Evolutionary conservation across 352 stramenopile genomes (phyloP).

Genomic region (Phytophthora palmivora): DNA sequence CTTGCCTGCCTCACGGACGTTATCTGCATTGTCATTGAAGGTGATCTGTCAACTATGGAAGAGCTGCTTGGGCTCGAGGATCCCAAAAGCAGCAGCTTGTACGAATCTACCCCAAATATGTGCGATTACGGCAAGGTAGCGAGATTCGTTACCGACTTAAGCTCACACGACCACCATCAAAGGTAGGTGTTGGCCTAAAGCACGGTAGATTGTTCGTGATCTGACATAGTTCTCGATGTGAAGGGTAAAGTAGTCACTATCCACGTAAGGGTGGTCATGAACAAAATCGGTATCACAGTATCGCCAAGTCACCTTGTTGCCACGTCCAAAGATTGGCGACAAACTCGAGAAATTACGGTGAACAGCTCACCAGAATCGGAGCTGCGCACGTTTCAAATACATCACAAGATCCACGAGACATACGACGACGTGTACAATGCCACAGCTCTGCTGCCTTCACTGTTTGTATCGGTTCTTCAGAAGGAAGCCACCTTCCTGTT

Average conservation of each 20-base stretch:
- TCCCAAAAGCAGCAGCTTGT: slow-evolving; percentile 53
- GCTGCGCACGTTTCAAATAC: slow-evolving; percentile 71
- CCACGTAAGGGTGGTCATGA: slow-evolving; percentile 67
- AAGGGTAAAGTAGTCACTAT: slow-evolving; percentile 67
- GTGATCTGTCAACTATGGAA: slow-evolving; percentile 15
- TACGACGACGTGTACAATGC: slow-evolving; percentile 60
- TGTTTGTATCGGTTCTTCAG: slow-evolving; percentile 74
- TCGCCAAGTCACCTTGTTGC: slow-evolving; percentile 57
- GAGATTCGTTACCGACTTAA: slow-evolving; percentile 74
- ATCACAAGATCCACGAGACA: slow-evolving; percentile 71
- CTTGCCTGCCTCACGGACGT: neutral
- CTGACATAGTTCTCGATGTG: slow-evolving; percentile 3
- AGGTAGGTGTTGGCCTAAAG: slow-evolving; percentile 28
- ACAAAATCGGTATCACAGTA: slow-evolving; percentile 63
- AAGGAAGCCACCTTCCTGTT: slow-evolving; percentile 82
- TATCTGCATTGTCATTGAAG: slow-evolving; percentile 2
- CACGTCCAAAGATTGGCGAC: slow-evolving; percentile 59
- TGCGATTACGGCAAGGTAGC: slow-evolving; percentile 67
- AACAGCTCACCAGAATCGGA: slow-evolving; percentile 55
- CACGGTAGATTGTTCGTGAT: neutral
- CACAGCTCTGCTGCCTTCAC: slow-evolving; percentile 55
- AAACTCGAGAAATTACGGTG: slow-evolving; percentile 54
- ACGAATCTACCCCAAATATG: slow-evolving; percentile 62
- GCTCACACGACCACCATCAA: slow-evolving; percentile 53
- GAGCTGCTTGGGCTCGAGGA: slow-evolving; percentile 26